Percentiles rank a stretch among this genome's conserved stretches.
These are phyloP conservation scores for Aegilops tauschii DNA, from an alignment of 176 grass and related monocot genomes.

Conservation along the genomic window DNA sequence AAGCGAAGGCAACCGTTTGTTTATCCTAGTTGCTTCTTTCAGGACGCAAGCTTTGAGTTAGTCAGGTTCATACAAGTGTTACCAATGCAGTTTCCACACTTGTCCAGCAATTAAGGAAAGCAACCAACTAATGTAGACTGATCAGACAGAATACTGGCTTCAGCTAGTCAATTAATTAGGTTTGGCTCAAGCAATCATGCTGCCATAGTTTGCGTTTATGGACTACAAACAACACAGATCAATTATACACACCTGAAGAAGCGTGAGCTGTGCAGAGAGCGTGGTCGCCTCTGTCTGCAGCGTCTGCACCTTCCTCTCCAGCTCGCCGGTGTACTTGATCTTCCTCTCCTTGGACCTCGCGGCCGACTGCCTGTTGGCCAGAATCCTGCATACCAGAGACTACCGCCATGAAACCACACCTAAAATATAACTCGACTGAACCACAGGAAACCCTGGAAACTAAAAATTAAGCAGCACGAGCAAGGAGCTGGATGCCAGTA, in stretches of 20 bases:
- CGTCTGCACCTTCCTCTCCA: conserved; percentile 96
- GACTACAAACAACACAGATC: not conserved
- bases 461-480: not conserved
- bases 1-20: not conserved
- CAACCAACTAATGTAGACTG: not conserved
- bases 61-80: not conserved
- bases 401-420: not conserved
- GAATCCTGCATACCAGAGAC: conserved; percentile 56
- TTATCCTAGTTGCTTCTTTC: not conserved
- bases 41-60: not conserved
- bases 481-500: not conserved
- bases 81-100: not conserved
- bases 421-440: not conserved
- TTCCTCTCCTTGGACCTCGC: conserved; percentile 98
- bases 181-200: not conserved
- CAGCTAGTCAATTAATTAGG: conserved; percentile 2
- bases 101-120: conserved; percentile 10
- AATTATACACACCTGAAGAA: conserved; percentile 69
- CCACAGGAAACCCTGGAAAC: not conserved
- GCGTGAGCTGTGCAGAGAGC: conserved; percentile 92
- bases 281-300: conserved; percentile 98
- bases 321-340: conserved; percentile 81
- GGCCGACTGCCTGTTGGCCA: conserved; percentile 89
- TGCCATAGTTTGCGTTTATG: not conserved
- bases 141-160: conserved; percentile 3